Evolutionary conservation across 768 basidiomycete genomes (phyloP), one percentile per base, ranked within the genome.

Genomic region (Pisolithus albus): DNA sequence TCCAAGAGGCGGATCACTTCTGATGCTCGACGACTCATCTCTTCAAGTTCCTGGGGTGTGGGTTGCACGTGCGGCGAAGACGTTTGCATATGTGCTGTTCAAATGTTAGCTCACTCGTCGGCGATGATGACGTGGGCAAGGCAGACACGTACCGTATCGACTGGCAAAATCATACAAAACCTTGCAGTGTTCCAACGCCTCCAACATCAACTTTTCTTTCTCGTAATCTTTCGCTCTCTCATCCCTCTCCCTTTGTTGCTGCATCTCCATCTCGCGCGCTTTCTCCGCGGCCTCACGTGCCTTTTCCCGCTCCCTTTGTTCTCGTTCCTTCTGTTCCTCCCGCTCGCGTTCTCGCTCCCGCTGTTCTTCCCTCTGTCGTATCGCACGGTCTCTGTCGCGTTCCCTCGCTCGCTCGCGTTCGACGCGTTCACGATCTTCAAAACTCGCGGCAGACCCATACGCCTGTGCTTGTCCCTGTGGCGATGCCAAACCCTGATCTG

Each of bases 1-100:
- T 88, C 84, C 36, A 89, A 67, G 18, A 90, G 75, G 46, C 79
- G 77, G 18, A 88, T 81, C 23, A 91, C 86, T 47, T 78, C 69
- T 47, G 73, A 70, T 19, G 88, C 88, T 30, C 78, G 75, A 15
- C 77, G 75, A 8, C 80, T 75, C 88, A 90, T 91, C 55, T 88
- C 83, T 45, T 74, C 69, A 9, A 88, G 64, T 62, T 89, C 86
- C 2, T 71, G 68, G 7, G 75, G 64, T 8, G 70, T 53, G 5
- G 85, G 86, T 55, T 80, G 81, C 7, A 68, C 63, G 38, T 78
- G 73, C 3, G 80, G 75, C 10, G 72, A 58, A 40, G 66, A 71
- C 3, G 70, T 63, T 52, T 82, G 82, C 46, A 59, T 50, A 49
- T 69, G 63, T 5, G 68, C 68, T 70, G 16, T 32, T 13, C 42